phyloP scores from a whole-genome alignment of 345 rosid genomes.

The Gossypioides kirkii region DNA sequence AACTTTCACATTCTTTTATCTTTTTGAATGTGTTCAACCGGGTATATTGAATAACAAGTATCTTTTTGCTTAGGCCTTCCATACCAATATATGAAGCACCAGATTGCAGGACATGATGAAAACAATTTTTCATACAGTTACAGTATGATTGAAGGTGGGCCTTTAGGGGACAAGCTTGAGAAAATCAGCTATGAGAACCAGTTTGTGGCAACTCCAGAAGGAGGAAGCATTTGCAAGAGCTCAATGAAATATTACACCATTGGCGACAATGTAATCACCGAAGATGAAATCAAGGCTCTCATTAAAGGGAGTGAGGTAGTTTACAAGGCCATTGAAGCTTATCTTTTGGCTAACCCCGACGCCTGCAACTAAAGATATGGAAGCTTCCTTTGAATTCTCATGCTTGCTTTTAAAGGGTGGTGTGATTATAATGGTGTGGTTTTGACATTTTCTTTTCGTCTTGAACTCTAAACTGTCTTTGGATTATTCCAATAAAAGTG shows the following conservation, averaged over 20 bases:
- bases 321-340: too few relatives aligned
- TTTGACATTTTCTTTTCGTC: neutral
- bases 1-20: neutral
- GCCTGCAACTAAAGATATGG: too few relatives aligned
- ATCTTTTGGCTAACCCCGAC: too few relatives aligned
- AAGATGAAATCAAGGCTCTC: too few relatives aligned
- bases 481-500: neutral
- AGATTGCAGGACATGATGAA: slow-evolving; percentile 13
- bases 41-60: neutral
- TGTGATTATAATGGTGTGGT: neutral
- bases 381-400: too few relatives aligned
- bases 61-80: neutral
- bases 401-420: neutral
- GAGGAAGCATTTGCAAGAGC: too few relatives aligned
- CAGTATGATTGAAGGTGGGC: slow-evolving; percentile 21
- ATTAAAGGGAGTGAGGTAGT: too few relatives aligned
- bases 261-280: too few relatives aligned
- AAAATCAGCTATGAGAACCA: slow-evolving; percentile 14
- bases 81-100: slow-evolving; percentile 24
- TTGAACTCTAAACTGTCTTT: neutral
- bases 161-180: slow-evolving; percentile 11
- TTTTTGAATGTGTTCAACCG: neutral
- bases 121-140: slow-evolving; percentile 19
- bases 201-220: neutral
- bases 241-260: too few relatives aligned